phyloP scores from a whole-genome alignment of 2,329 filamentous ascomycete genomes.

The Fusarium albidum region DNA sequence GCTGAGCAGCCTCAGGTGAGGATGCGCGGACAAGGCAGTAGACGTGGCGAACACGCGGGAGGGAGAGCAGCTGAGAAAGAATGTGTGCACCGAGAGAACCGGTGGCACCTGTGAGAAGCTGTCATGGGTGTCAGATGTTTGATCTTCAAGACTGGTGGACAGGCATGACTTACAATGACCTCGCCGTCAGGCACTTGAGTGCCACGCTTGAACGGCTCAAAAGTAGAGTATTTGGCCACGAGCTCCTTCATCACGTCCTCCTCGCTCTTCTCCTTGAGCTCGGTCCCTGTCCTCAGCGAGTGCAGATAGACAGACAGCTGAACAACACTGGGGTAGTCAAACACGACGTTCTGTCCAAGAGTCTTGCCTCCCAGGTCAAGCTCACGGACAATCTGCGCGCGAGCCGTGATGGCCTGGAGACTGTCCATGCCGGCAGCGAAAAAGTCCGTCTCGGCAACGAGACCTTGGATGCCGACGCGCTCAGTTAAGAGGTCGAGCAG shows the following conservation, averaged over 20 bases:
- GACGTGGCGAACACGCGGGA: constrained; percentile 60
- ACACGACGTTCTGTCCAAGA: constrained; percentile 64
- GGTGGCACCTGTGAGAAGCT: constrained; percentile 67
- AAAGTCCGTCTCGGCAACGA: constrained; percentile 59
- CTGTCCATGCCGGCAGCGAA: constrained; percentile 66
- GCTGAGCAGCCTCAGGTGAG: constrained; percentile 42
- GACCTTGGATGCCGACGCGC: constrained; percentile 2
- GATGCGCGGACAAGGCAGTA: constrained; percentile 59
- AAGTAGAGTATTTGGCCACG: constrained; percentile 47
- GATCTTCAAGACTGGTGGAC: background rate
- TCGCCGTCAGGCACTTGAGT: constrained; percentile 36
- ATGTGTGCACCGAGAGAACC: constrained; percentile 68
- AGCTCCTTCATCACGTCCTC: constrained; percentile 43
- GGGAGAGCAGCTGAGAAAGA: constrained; percentile 62
- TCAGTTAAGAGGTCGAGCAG: constrained; percentile 42
- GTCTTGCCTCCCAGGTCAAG: constrained; percentile 56
- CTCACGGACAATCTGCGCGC: constrained; percentile 57
- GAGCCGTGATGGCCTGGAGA: constrained; percentile 63
- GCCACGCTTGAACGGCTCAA: constrained; percentile 36
- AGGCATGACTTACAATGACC: constrained; percentile 34
- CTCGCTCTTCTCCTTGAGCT: constrained; percentile 29
- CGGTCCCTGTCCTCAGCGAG: constrained; percentile 30
- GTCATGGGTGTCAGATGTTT: background rate
- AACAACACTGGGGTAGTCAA: constrained; percentile 53
- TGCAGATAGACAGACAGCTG: constrained; percentile 28